phyloP scores from a whole-genome alignment of 1,139 yeast genomes.

The Sugiyamaella xylanicola region DNA sequence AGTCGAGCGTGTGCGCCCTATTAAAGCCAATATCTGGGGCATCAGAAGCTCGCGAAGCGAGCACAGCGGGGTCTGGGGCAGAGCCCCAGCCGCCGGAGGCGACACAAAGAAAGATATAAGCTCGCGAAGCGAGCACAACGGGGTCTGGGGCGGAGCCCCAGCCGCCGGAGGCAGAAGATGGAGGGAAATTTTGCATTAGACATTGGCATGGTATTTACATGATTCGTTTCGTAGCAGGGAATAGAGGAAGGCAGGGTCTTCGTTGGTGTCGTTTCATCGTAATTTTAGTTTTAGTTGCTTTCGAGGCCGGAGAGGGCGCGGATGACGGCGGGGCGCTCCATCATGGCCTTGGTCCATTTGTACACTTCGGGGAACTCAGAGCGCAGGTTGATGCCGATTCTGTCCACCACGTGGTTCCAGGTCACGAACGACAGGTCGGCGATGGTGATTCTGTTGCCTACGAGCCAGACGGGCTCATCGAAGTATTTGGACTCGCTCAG shows the following conservation, averaged over 20 bases:
- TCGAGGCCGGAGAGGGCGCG: slow-evolving; percentile 42
- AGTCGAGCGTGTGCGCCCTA: neutral
- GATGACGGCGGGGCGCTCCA: slow-evolving; percentile 42
- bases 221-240: slow-evolving; percentile 6
- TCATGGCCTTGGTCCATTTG: slow-evolving; percentile 70
- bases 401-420: slow-evolving; percentile 94
- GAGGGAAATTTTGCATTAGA: neutral
- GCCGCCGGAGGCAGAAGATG: neutral
- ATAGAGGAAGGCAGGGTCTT: neutral
- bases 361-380: slow-evolving; percentile 93
- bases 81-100: slow-evolving; percentile 2
- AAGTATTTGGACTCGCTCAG: slow-evolving; percentile 82
- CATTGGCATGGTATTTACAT: slow-evolving; percentile 17
- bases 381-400: slow-evolving; percentile 85
- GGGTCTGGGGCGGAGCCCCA: slow-evolving; percentile 4
- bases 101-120: no score
- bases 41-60: neutral
- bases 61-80: slow-evolving; percentile 1
- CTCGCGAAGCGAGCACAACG: slow-evolving; percentile 1
- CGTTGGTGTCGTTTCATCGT: slow-evolving; percentile 14
- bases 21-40: no score
- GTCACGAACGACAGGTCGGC: slow-evolving; percentile 94
- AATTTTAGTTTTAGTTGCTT: slow-evolving; percentile 23
- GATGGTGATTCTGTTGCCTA: slow-evolving; percentile 84
- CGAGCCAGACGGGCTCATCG: slow-evolving; percentile 94